phyloP scores from a whole-genome alignment of 2,329 filamentous ascomycete species.

The Aspergillus sp. region DNA sequence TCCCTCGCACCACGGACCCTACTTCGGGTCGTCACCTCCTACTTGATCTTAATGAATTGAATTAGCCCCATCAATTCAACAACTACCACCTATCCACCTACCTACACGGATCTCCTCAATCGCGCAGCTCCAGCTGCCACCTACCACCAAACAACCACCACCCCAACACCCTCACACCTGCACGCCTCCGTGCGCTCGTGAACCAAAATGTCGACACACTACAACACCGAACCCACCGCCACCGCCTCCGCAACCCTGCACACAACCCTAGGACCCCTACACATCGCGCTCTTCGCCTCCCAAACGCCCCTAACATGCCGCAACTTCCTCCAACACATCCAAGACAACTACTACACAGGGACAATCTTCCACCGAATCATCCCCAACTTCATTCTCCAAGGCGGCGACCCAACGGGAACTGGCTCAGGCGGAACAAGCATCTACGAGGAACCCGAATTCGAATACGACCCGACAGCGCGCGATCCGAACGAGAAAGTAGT shows the following conservation, averaged over 20 bases:
- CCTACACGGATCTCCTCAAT: neutral
- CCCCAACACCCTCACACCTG: neutral
- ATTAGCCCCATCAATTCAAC: neutral
- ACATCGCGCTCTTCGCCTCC: constrained; percentile 91
- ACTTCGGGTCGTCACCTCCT: neutral
- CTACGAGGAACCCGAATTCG: constrained; percentile 68
- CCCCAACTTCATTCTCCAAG: constrained; percentile 89
- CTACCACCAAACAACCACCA: neutral
- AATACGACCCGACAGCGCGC: constrained; percentile 57
- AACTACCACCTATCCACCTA: neutral
- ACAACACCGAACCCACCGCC: constrained; percentile 92
- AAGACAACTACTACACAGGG: constrained; percentile 92
- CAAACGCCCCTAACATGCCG: constrained; percentile 88
- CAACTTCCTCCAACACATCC: constrained; percentile 92
- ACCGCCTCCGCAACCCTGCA: constrained; percentile 89
- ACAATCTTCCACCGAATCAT: constrained; percentile 94
- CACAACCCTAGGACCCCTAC: constrained; percentile 85
- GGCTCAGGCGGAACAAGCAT: constrained; percentile 90
- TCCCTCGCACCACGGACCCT: neutral
- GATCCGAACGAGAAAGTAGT: constrained; percentile 56
- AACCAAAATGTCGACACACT: constrained; percentile 76
- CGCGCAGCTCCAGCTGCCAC: neutral
- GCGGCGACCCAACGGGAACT: constrained; percentile 90
- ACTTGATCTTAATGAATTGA: neutral
- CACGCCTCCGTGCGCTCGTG: neutral